These are phyloP conservation scores for Russula sp. DNA, from an alignment of 768 basidiomycete genomes.

Conservation along the genomic window DNA sequence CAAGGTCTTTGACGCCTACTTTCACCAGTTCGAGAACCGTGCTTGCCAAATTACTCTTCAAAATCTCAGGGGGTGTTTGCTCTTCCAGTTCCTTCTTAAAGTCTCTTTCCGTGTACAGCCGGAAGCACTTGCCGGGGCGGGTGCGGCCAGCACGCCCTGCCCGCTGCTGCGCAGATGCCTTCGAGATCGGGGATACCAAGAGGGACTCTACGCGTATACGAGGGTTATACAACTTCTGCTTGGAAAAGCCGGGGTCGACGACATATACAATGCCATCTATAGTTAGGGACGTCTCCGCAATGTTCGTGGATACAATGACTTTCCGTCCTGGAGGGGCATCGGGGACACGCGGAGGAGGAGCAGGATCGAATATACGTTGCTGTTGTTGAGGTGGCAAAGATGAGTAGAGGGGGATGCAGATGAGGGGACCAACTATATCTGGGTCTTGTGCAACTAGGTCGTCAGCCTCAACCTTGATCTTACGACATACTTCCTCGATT, in stretches of 20 bases:
- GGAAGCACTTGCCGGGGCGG: slow-evolving; percentile 93
- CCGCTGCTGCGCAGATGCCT: slow-evolving; percentile 92
- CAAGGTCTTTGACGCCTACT: slow-evolving; percentile 90
- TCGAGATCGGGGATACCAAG: slow-evolving; percentile 90
- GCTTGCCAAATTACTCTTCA: slow-evolving; percentile 88
- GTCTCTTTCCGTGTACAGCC: slow-evolving; percentile 94
- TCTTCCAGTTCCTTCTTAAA: slow-evolving; percentile 94
- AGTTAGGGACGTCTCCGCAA: slow-evolving; percentile 94
- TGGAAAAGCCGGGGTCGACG: slow-evolving; percentile 94
- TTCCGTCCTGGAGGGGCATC: slow-evolving; percentile 85
- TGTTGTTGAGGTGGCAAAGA: slow-evolving; percentile 91
- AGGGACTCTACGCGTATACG: slow-evolving; percentile 93
- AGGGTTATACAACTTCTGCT: slow-evolving; percentile 98
- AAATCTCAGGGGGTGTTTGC: slow-evolving; percentile 94
- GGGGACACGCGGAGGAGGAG: slow-evolving; percentile 54
- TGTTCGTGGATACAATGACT: slow-evolving; percentile 91
- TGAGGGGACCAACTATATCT: slow-evolving; percentile 72
- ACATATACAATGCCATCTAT: slow-evolving; percentile 99
- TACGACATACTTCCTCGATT: slow-evolving; percentile 92
- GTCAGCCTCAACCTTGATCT: slow-evolving; percentile 87
- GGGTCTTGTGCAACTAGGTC: slow-evolving; percentile 66
- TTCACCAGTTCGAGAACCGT: slow-evolving; percentile 92
- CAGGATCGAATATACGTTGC: slow-evolving; percentile 90
- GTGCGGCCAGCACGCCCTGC: slow-evolving; percentile 97
- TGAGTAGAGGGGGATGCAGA: slow-evolving; percentile 92